phyloP scores from a whole-genome alignment of 306 rosid species.

The Cyamopsis tetragonoloba region DNA sequence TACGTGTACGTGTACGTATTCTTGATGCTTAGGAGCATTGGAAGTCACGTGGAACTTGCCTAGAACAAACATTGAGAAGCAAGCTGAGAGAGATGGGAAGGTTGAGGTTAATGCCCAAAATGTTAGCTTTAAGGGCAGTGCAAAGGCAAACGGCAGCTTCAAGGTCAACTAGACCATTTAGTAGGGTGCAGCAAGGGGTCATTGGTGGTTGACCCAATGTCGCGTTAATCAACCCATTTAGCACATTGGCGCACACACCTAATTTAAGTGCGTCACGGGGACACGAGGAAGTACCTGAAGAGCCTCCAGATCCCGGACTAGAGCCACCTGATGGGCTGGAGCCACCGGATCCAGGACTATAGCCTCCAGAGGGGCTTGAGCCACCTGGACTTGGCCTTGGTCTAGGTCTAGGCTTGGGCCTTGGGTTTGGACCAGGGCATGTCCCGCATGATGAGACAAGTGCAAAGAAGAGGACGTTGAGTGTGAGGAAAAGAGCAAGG shows the following conservation, averaged over 20 bases:
- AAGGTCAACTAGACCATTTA: slow-evolving; percentile 64
- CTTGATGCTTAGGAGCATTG: slow-evolving; percentile 37
- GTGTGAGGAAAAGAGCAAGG: slow-evolving; percentile 55
- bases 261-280: slow-evolving; percentile 62
- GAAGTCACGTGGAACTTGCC: slow-evolving; percentile 38
- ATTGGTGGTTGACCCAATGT: slow-evolving; percentile 57
- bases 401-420: slow-evolving; percentile 15
- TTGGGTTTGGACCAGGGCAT: slow-evolving; percentile 29
- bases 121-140: slow-evolving; percentile 65
- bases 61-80: slow-evolving; percentile 66
- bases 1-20: no score
- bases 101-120: slow-evolving; percentile 65
- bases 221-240: slow-evolving; percentile 47
- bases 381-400: slow-evolving; percentile 10
- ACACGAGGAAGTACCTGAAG: slow-evolving; percentile 8
- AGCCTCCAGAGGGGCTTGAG: neutral
- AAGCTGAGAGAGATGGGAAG: slow-evolving; percentile 60
- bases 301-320: neutral
- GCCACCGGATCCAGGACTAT: neutral
- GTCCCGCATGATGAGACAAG: slow-evolving; percentile 51
- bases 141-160: slow-evolving; percentile 82
- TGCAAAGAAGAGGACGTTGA: slow-evolving; percentile 72
- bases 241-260: slow-evolving; percentile 60
- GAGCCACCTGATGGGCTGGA: neutral
- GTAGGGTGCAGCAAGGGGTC: slow-evolving; percentile 58